Evolutionary conservation across 2,329 filamentous ascomycete species (phyloP), one percentile per base, ranked within the genome.

Genomic region (Beauveria scarabaeidicola): DNA sequence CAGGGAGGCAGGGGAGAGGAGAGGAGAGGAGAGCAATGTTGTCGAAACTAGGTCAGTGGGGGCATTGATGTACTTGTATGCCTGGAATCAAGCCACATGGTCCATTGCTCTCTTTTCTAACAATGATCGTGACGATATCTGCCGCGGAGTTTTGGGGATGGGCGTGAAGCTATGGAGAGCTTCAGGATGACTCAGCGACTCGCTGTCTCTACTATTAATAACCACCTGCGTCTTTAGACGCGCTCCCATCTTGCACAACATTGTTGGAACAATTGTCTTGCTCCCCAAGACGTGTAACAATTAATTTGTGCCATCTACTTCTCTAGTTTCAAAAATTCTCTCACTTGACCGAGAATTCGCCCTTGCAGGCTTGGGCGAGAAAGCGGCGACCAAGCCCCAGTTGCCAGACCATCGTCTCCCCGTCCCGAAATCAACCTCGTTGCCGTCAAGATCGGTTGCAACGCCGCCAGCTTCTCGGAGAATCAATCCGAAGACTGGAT

Each of bases 81-180:
- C 25, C 38, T 15, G 23, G 52, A 36, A 27, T 43, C 7, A 51
- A 25, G 21, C 51, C 56, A 41, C 52, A 46, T 54, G 51, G 41
- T 51, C 57, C 1, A 48, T 32, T 59, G 25, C 44, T 52, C n/a
- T 44, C 25, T 19, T 53, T 32, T 29, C 27, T 21, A 55, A 59
- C 63, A 50, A 61, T 61, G 53, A 43, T 72, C 73, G 76, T 79
- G 76, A 78, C 76, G 69, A 70, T 75, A 76, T 76, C 73, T 79
- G 73, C 76, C 36, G 75, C 74, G 77, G 68, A 79, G 69, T 73
- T 78, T 76, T 76, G 71, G 69, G 76, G 72, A 72, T 66, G 68
- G 60, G 32, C n/a, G 9, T 27, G 9, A 44, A 44, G 44, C 27
- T 48, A 47, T 19, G 29, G 46, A n/a, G 25, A 43, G 38, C 46